Percentiles rank a stretch among this genome's conserved stretches.
phyloP scores from a whole-genome alignment of 1,284 basidiomycete genomes.

The Ganoderma lingzhi region DNA sequence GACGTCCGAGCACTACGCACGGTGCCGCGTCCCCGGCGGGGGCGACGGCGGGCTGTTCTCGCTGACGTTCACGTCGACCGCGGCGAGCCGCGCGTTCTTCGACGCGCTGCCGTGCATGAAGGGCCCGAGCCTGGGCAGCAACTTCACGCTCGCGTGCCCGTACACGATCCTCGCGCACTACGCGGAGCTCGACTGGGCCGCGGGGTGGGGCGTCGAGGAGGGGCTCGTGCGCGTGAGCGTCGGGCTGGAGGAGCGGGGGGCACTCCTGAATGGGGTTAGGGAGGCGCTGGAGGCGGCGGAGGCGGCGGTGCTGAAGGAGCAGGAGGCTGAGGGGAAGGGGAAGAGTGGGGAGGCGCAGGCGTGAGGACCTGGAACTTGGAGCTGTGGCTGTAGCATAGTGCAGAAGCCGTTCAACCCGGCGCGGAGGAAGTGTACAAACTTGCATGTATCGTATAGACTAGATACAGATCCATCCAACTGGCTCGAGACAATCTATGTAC shows the following conservation, averaged over 20 bases:
- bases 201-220: conserved; percentile 84
- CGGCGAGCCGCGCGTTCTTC: conserved; percentile 86
- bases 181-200: conserved; percentile 92
- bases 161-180: conserved; percentile 96
- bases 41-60: conserved; percentile 96
- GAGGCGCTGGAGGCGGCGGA: conserved; percentile 78
- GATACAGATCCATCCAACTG: conserved; percentile 31
- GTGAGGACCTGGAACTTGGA: not conserved
- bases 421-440: conserved; percentile 6
- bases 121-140: conserved; percentile 95
- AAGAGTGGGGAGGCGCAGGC: not conserved
- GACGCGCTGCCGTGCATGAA: conserved; percentile 87
- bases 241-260: conserved; percentile 84
- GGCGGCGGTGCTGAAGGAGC: conserved; percentile 29
- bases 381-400: conserved; percentile 9
- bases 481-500: conserved; percentile 4
- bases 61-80: conserved; percentile 80
- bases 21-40: conserved; percentile 57
- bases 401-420: conserved; percentile 15
- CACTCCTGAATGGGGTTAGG: conserved; percentile 70
- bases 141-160: conserved; percentile 94
- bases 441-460: conserved; percentile 21
- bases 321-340: not conserved
- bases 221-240: conserved; percentile 91
- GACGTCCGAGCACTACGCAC: conserved; percentile 78